Base-by-base conservation (phyloP, 208 protist species). In the Phytomonas francai region DNA sequence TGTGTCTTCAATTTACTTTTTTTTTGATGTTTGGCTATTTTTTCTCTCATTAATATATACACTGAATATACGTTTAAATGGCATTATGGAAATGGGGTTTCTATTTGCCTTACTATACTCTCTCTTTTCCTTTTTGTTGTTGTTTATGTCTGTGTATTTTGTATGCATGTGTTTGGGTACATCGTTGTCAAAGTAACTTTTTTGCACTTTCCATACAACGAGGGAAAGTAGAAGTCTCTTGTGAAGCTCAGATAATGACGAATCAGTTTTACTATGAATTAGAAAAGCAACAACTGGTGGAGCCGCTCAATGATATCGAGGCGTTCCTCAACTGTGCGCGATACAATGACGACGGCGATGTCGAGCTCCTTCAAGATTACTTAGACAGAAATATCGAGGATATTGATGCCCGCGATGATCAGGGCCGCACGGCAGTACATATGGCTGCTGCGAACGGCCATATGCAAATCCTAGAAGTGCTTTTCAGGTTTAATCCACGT, bases 371-470 rank as follows among this genome's bases (percentile, higher is more conserved):
- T 3, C 56, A 63, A 39, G 57, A 68, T n/a, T 85, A 87, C 71
- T 70, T 95, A 11, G 61, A 77, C 42, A 49, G 65, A 25, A 66
- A 84, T 66, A 85, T 87, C 1, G 30, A 33, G 16, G 74, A 91
- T 66, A 70, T 95, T 4, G 76, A 88, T 57, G 79, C 82, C 7
- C 70, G 65, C 22, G 90, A 95, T 62, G 70, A 80, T 16, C 85
- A 93, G 67, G 84, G 89, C 27, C 85, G 87, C 34, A 94, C 91
- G 2, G 88, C 87, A 12, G 73, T 94, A 27, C 89, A 94, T 78
- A 87, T 92, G 80, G 91, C 91, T 0, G 87, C 91, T 11, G 88
- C 88, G 32, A 93, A 94, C 70, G 88, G 87, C 11, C 91, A 93
- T 74, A 78, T 87, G 74, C 57, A 63, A 4, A 79, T 93, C 8